Conservation (phyloP, 2,329 filamentous ascomycete species). For the Aspergillus sp. region DNA sequence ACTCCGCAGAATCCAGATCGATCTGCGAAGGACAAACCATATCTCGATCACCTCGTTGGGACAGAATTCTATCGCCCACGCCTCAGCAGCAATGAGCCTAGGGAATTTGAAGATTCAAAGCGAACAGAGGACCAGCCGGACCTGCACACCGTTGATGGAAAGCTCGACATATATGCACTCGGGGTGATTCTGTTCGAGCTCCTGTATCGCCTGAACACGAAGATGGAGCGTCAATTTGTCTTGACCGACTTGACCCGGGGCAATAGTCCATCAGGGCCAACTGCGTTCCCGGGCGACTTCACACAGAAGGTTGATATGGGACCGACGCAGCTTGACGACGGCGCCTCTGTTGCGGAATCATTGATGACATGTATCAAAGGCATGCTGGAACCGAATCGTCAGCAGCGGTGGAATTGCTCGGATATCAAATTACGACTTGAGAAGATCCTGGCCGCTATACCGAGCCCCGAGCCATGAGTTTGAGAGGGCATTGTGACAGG, state of each 20-base stretch:
- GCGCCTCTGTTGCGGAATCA: constrained; percentile 20
- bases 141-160: constrained; percentile 35
- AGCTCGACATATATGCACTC: constrained; percentile 53
- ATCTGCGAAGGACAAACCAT: constrained; percentile 11
- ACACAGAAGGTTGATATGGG: constrained; percentile 28
- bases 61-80: constrained; percentile 55
- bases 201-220: constrained; percentile 45
- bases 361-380: constrained; percentile 30
- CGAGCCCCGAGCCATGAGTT: not conserved
- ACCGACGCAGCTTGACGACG: constrained; percentile 14
- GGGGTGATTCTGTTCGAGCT: constrained; percentile 57
- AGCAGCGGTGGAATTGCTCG: constrained; percentile 28
- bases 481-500: constrained; percentile 3
- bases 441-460: constrained; percentile 14
- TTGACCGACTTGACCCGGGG: constrained; percentile 31
- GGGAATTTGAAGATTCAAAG: constrained; percentile 1
- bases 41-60: constrained; percentile 42
- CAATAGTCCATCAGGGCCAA: constrained; percentile 7
- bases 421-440: constrained; percentile 27
- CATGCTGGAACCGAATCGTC: constrained; percentile 32
- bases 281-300: constrained; percentile 30
- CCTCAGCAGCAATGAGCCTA: constrained; percentile 4
- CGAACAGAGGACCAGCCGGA: constrained; percentile 5
- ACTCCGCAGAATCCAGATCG: constrained; percentile 12
- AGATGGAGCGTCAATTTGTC: constrained; percentile 38